Percentiles rank a stretch among this genome's conserved stretches.
Evolutionary conservation across 768 basidiomycete genomes (phyloP).

Genomic region (Coprinopsis sp.): DNA sequence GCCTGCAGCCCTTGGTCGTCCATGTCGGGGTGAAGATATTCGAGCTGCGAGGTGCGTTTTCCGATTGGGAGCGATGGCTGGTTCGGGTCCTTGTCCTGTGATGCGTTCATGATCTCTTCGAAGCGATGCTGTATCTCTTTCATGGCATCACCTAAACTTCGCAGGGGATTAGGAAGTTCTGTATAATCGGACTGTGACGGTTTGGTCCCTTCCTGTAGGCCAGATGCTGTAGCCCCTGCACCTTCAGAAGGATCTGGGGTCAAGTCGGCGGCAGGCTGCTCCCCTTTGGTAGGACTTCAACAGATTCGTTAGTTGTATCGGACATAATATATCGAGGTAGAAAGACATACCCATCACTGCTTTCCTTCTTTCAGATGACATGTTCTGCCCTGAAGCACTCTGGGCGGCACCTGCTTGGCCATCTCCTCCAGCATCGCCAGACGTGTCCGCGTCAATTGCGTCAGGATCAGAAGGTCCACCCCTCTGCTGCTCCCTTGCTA

Average conservation of each 20-base stretch:
- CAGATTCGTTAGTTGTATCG: not conserved
- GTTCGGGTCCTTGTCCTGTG: constrained; percentile 27
- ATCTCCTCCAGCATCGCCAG: constrained; percentile 6
- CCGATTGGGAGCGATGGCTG: constrained; percentile 35
- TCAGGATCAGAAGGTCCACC: constrained; percentile 32
- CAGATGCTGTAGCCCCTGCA: constrained; percentile 32
- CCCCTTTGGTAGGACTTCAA: constrained; percentile 9
- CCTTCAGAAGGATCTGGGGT: constrained; percentile 11
- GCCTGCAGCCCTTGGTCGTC: constrained; percentile 78
- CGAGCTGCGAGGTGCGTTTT: constrained; percentile 48
- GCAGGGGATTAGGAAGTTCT: constrained; percentile 50
- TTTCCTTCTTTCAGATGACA: constrained; percentile 22
- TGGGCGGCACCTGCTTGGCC: constrained; percentile 21
- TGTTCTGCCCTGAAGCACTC: constrained; percentile 4
- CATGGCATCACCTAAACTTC: constrained; percentile 79
- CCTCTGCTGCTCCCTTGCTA: too few relatives aligned
- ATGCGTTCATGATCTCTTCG: constrained; percentile 66
- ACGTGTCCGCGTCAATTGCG: constrained; percentile 20
- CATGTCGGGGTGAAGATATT: constrained; percentile 73
- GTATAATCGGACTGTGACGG: constrained; percentile 36
- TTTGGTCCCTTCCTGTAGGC: constrained; percentile 41
- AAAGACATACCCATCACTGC: constrained; percentile 30
- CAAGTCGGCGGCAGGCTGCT: constrained; percentile 12
- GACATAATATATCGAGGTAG: not conserved
- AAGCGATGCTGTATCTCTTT: constrained; percentile 80